Evolutionary conservation across 2,329 filamentous ascomycete species (phyloP).

Genomic region (Apiospora kogelbergensis): DNA sequence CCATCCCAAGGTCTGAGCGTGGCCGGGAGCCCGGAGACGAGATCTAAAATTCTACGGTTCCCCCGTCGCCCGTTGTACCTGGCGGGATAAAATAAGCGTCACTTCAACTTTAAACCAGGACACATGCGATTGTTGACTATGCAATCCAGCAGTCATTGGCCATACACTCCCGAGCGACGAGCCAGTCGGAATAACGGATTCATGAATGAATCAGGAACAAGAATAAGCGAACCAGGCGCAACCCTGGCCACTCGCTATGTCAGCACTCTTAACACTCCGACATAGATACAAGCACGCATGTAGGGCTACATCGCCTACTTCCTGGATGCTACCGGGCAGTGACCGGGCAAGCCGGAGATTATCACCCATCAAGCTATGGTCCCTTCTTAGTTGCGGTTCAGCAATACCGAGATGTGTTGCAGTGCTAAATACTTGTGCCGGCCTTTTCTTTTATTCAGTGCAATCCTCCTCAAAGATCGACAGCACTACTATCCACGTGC

Average conservation of each 20-base stretch:
- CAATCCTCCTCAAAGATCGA: background rate
- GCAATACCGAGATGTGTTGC: background rate
- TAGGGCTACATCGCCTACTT: background rate
- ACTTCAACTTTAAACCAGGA: background rate
- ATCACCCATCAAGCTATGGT: background rate
- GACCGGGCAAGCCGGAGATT: background rate
- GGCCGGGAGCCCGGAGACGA: background rate
- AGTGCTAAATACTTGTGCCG: background rate
- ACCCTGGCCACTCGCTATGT: background rate
- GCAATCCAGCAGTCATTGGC: background rate
- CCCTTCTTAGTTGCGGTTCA: background rate
- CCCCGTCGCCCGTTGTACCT: background rate
- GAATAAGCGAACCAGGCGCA: background rate
- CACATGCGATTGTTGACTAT: background rate
- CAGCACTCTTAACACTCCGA: background rate
- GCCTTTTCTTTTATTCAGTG: background rate
- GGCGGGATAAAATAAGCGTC: background rate
- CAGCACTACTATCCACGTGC: background rate
- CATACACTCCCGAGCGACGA: background rate
- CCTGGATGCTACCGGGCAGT: background rate
- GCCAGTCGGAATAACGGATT: background rate
- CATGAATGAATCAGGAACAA: background rate
- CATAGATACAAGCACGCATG: background rate
- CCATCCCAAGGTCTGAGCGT: background rate
- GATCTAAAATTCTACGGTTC: constrained; percentile 3